Evolutionary conservation across 805 yeast genomes (phyloP), one percentile per base, ranked within the genome.

Genomic region (Kodamaea kaohsiungensis): DNA sequence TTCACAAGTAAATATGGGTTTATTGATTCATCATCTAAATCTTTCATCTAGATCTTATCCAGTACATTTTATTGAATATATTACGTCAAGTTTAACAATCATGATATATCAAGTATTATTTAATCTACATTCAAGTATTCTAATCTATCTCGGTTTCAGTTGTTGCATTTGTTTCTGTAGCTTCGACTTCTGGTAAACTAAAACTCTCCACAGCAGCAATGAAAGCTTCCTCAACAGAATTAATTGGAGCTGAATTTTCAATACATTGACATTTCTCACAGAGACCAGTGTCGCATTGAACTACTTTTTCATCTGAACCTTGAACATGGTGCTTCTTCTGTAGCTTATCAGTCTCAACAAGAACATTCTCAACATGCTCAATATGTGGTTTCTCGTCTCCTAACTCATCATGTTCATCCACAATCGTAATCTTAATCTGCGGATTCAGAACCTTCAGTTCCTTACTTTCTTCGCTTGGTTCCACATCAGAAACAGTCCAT

Each of bases 141-240:
- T 38, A 30, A 30, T 30, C 35, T 30, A 30, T n/a, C n/a, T n/a
- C n/a, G n/a, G n/a, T n/a, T n/a, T n/a, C n/a, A n/a, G n/a, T n/a
- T n/a, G n/a, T n/a, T n/a, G n/a, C n/a, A 30, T 43, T 45, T 17
- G 17, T 16, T 33, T 22, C 48, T 5, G n/a, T 19, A 2, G 17
- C 5, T 16, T 10, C 19, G 4, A 12, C 19, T 12, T 40, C 45
- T 17, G 45, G 45, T 9, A 40, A 25, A 40, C 45, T 40, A 13
- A 40, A 40, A 40, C 45, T 40, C 45, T 40, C 45, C 2, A 40
- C 45, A 3, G 45, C 45, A 17, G 45, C 45, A 40, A 40, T 40
- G 19, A 40, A 40, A 6, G 45, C 45, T 3, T 40, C 45, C 13
- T 40, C 45, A 40, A 40, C 25, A 16, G 45, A 17, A 5, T 40